These are phyloP conservation scores for Solanum appendiculatum DNA, from an alignment of 257 asterid genomes.

Conservation along the genomic window DNA sequence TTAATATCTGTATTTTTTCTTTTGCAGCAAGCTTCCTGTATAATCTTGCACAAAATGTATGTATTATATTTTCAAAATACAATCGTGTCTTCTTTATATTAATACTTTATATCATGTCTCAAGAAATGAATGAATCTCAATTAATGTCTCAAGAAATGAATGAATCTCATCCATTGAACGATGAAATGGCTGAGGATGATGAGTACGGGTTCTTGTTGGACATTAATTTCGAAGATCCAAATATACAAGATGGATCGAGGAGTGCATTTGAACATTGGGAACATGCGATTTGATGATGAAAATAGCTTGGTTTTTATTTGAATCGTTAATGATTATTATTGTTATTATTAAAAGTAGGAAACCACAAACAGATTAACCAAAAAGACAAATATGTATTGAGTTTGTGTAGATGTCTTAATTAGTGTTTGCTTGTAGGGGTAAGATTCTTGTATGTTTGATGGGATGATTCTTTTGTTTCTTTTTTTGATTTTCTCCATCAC, in stretches of 20 bases:
- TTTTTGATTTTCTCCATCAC: background rate
- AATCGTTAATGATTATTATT: background rate
- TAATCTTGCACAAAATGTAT: too few species aligned
- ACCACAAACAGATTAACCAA: background rate
- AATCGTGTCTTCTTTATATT: too few species aligned
- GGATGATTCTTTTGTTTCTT: background rate
- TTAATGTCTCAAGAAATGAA: constrained; percentile 1
- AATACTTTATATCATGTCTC: too few species aligned
- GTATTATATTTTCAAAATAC: too few species aligned
- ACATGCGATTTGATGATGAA: constrained; percentile 28
- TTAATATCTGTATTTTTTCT: too few species aligned
- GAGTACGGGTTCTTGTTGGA: constrained; percentile 22
- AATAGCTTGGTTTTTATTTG: constrained; percentile 29
- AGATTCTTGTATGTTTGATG: background rate
- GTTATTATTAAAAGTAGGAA: background rate
- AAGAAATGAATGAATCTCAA: too few species aligned
- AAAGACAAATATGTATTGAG: background rate
- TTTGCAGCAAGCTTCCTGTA: too few species aligned
- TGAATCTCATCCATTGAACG: constrained; percentile 2
- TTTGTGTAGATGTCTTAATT: background rate
- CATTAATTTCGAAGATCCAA: constrained; percentile 16
- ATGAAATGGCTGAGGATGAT: constrained; percentile 18
- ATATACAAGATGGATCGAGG: background rate
- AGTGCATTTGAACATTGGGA: constrained; percentile 6
- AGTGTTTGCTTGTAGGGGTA: background rate